Percentiles rank a stretch among this genome's conserved stretches.
Evolutionary conservation across 192 early-diverging fungal genomes (phyloP).

Genomic region (Pilaira anomala): DNA sequence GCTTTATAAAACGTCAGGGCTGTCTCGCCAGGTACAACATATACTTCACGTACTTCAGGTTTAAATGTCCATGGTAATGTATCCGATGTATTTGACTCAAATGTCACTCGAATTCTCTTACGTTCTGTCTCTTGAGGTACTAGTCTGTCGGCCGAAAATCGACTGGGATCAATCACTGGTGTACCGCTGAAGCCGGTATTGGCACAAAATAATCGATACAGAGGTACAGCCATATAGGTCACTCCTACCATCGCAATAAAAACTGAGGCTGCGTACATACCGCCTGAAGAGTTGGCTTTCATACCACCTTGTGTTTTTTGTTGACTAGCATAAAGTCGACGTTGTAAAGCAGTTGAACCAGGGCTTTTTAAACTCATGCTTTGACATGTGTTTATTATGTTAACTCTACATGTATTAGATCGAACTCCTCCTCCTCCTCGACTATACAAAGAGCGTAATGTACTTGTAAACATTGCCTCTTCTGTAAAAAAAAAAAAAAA

Average conservation of each 20-base stretch:
- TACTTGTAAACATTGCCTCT: too few relatives aligned
- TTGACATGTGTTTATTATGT: too few relatives aligned
- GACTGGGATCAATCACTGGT: slow-evolving; percentile 65
- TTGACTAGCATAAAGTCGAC: too few relatives aligned
- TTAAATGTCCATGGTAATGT: slow-evolving; percentile 85
- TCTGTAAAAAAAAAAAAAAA: too few relatives aligned
- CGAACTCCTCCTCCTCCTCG: too few relatives aligned
- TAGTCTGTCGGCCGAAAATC: slow-evolving; percentile 66
- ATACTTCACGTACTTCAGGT: slow-evolving; percentile 83
- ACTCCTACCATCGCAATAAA: slow-evolving; percentile 83
- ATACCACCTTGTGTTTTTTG: not conserved
- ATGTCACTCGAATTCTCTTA: slow-evolving; percentile 64
- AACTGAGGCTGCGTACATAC: slow-evolving; percentile 76
- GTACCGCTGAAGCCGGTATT: slow-evolving; percentile 92
- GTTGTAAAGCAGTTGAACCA: too few relatives aligned
- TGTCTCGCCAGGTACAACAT: slow-evolving; percentile 94
- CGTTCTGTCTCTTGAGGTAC: slow-evolving; percentile 55
- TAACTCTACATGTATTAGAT: too few relatives aligned
- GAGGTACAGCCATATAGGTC: slow-evolving; percentile 90
- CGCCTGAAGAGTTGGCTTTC: slow-evolving; percentile 28
- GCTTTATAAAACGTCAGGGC: slow-evolving; percentile 96
- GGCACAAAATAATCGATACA: slow-evolving; percentile 93
- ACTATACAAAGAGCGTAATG: too few relatives aligned
- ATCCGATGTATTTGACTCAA: slow-evolving; percentile 73
- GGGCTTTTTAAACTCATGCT: too few relatives aligned